Base-by-base conservation (phyloP, 495 filamentous ascomycete species). In the Ascobolus immersus region DNA sequence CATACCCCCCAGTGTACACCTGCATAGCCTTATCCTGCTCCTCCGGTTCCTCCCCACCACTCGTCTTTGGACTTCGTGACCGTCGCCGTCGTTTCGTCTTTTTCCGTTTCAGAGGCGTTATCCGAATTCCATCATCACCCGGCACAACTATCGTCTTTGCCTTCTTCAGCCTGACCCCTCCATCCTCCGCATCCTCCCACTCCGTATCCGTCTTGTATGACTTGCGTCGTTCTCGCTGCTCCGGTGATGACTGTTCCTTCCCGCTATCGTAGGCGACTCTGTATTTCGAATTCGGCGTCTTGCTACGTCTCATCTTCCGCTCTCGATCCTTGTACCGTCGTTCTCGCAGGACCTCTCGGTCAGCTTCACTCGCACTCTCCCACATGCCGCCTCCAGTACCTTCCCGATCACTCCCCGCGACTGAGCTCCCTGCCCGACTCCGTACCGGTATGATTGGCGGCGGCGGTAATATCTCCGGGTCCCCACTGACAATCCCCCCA, bases 401-500 rank as follows among this genome's bases (percentile, higher is more conserved):
- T 9, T 17, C 28, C 4, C 28, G 10, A 17, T 31, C 28, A 3
- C 28, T 31, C 4, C 28, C 28, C 10, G 28, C 28, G 10, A 31
- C 28, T 17, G 28, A 31, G 17, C 28, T 17, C n/a, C n/a, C n/a
- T 14, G 28, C 28, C 9, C 12, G 28, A 17, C 12, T 15, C 10
- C 18, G 28, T n/a, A 31, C 14, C 18, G 28, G 28, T 15, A 31
- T 31, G 10, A 31, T 31, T 7, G 47, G 47, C 4, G 47, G 47
- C 18, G 39, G 34, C 32, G 46, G 42, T 13, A 49, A 34, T 22
- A 40, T 12, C 20, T 33, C 22, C n/a, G 28, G 28, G 15, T 48
- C 47, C 12, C 43, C 48, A 12, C 38, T 41, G 13, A 49, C 47
- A 7, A 49, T 45, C 11, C 46, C 46, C 21, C 45, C 46, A 9